These are phyloP conservation scores for Stentor coeruleus DNA, from an alignment of 73 alveolate genomes.

Conservation along the genomic window DNA sequence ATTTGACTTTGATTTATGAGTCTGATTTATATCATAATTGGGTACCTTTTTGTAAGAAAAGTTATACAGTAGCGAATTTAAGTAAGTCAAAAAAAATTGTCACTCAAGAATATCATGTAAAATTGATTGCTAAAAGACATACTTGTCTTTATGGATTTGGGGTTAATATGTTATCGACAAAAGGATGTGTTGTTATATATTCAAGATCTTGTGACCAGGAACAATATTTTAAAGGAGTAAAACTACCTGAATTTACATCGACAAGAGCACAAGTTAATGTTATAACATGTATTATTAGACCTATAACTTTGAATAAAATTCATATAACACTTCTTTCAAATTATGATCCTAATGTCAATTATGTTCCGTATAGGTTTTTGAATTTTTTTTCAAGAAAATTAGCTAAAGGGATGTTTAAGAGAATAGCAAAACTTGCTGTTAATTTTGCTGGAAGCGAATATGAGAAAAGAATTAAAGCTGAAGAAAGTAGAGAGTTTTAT, in stretches of 20 bases:
- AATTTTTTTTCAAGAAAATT: slow-evolving; percentile 18
- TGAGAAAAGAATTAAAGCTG: not conserved
- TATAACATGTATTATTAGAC: not conserved
- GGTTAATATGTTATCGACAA: not conserved
- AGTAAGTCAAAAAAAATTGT: not conserved
- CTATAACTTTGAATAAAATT: not conserved
- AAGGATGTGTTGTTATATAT: not conserved
- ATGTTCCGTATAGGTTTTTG: not conserved
- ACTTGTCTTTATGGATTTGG: slow-evolving; percentile 20
- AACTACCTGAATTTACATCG: not conserved
- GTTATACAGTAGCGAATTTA: not conserved
- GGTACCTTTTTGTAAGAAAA: slow-evolving; percentile 37
- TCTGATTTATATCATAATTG: slow-evolving; percentile 36
- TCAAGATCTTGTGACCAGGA: slow-evolving; percentile 13
- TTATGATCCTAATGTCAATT: not conserved
- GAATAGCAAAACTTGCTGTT: not conserved
- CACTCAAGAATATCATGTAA: not conserved
- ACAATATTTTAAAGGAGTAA: not conserved
- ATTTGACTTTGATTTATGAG: slow-evolving; percentile 35
- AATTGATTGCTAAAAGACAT: not conserved
- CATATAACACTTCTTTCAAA: not conserved
- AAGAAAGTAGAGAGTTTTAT: slow-evolving; percentile 5
- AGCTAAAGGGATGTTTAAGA: slow-evolving; percentile 8
- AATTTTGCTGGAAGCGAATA: slow-evolving; percentile 20
- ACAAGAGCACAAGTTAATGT: not conserved